Evolutionary conservation across 805 yeast genomes (phyloP).

Genomic region (Zygotorulaspora florentina): DNA sequence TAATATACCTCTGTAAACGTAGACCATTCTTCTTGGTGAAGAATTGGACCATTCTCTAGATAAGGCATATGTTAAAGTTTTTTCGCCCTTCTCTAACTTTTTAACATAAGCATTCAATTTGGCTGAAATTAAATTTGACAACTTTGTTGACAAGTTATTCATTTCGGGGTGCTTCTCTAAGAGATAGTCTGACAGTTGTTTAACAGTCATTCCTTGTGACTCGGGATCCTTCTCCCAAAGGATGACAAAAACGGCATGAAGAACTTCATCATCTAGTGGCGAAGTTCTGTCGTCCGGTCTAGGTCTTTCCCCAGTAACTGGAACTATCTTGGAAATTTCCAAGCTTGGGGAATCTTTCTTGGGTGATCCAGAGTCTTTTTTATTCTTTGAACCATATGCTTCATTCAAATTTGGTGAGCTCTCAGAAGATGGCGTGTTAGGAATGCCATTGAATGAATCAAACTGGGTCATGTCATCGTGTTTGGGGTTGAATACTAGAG

Average conservation of each 20-base stretch:
- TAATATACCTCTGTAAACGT: conserved; percentile 74
- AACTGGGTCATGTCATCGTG: conserved; percentile 15
- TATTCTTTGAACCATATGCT: conserved; percentile 8
- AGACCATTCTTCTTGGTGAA: conserved; percentile 84
- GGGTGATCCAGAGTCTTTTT: conserved; percentile 18
- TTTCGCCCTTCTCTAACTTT: conserved; percentile 79
- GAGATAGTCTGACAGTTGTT: conserved; percentile 75
- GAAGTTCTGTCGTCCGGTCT: conserved; percentile 58
- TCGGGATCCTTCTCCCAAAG: conserved; percentile 63
- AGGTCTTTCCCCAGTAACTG: conserved; percentile 74
- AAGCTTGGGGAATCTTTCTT: conserved; percentile 24
- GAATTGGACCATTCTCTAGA: conserved; percentile 91
- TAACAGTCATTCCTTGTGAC: conserved; percentile 83
- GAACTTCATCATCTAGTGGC: conserved; percentile 62
- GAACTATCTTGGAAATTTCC: conserved; percentile 66
- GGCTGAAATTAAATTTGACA: conserved; percentile 77
- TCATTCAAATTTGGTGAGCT: conserved; percentile 7
- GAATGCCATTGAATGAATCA: conserved; percentile 18
- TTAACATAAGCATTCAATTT: conserved; percentile 81
- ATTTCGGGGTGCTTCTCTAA: conserved; percentile 75
- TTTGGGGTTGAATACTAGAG: conserved; percentile 20
- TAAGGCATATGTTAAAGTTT: conserved; percentile 63
- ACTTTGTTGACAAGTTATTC: conserved; percentile 75
- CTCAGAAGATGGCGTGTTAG: conserved; percentile 19
- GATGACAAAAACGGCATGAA: conserved; percentile 69